These are phyloP conservation scores for Albatrellus ellisii DNA, from an alignment of 768 basidiomycete species.

Conservation along the genomic window DNA sequence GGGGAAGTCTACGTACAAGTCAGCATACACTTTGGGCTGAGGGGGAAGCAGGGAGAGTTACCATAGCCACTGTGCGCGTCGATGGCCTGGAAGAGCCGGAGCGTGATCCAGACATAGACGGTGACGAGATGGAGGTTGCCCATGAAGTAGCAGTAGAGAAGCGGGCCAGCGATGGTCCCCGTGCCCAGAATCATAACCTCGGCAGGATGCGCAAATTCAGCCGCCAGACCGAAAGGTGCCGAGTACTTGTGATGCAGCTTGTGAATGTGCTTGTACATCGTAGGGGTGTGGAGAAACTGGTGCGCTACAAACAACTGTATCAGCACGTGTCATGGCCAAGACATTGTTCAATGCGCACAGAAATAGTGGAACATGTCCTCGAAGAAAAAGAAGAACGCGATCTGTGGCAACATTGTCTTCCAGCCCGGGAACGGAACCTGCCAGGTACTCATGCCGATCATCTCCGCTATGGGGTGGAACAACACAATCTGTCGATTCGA, in stretches of 20 bases:
- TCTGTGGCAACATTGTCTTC: constrained; percentile 58
- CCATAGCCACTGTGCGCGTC: constrained; percentile 97
- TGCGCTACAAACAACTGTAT: constrained; percentile 42
- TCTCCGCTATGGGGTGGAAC: constrained; percentile 84
- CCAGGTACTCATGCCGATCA: constrained; percentile 82
- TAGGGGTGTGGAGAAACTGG: constrained; percentile 74
- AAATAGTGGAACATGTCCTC: constrained; percentile 95
- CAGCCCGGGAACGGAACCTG: constrained; percentile 83
- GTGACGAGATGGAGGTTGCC: constrained; percentile 81
- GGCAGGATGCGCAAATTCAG: constrained; percentile 95
- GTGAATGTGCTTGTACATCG: constrained; percentile 86
- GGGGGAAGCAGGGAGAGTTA: constrained; percentile 21
- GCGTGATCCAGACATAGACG: constrained; percentile 87
- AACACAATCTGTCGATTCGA: constrained; percentile 53
- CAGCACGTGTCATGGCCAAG: no score
- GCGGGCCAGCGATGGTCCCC: constrained; percentile 81
- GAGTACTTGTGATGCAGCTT: constrained; percentile 97
- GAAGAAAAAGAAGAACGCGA: constrained; percentile 85
- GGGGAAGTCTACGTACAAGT: constrained; percentile 62
- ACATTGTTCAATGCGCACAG: constrained; percentile 27
- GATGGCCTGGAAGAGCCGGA: constrained; percentile 92
- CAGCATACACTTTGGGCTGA: neutral
- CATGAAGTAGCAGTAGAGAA: constrained; percentile 73
- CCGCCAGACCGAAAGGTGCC: constrained; percentile 93
- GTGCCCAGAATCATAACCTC: constrained; percentile 92